Conservation (phyloP, 2,329 filamentous ascomycete genomes). For the Karstenula rhodostoma region DNA sequence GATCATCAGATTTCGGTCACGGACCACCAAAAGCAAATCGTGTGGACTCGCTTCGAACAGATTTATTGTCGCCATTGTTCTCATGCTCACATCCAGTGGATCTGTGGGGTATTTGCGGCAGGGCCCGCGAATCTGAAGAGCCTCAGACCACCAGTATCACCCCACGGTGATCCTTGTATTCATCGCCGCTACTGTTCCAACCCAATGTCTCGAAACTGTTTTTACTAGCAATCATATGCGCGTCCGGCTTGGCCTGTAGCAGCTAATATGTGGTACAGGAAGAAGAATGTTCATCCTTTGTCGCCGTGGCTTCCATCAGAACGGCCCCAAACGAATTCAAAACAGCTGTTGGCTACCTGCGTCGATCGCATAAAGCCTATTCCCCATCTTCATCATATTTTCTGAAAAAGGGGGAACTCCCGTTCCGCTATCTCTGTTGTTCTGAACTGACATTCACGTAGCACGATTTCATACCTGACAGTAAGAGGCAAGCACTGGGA, state of each 20-base stretch:
- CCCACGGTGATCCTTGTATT: not conserved
- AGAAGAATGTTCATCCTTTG: not conserved
- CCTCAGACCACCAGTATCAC: not conserved
- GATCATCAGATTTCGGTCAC: not conserved
- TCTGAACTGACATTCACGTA: not conserved
- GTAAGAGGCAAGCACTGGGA: not conserved
- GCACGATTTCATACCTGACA: not conserved
- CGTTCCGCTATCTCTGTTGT: not conserved
- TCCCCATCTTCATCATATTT: not conserved
- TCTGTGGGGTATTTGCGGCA: not conserved
- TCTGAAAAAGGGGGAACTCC: not conserved
- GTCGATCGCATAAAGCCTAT: not conserved
- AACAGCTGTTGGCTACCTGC: not conserved
- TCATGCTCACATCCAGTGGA: constrained; percentile 1
- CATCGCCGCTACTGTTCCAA: not conserved
- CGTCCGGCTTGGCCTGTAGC: not conserved
- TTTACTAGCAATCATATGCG: not conserved
- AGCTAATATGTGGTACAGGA: not conserved
- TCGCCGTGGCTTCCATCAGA: not conserved
- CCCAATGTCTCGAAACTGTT: not conserved
- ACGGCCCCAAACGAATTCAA: not conserved
- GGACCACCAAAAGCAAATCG: not conserved
- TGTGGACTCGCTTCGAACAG: not conserved
- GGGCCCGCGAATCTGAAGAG: not conserved
- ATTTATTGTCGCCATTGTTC: not conserved